Percentiles rank a stretch among this genome's conserved stretches.
phyloP scores from a whole-genome alignment of 768 basidiomycete genomes.

The Mycena haematopus region DNA sequence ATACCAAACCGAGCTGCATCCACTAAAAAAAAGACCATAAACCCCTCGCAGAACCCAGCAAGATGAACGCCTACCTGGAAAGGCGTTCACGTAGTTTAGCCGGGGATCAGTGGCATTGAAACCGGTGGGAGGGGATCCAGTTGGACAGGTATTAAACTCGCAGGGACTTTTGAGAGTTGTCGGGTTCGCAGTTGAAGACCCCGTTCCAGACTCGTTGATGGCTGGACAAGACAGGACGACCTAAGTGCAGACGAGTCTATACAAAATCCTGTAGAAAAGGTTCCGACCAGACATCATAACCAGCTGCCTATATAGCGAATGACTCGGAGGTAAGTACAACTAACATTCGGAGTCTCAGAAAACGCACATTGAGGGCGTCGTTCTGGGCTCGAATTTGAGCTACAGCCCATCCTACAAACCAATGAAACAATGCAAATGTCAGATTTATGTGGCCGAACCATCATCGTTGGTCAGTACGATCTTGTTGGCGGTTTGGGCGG shows the following conservation, averaged over 20 bases:
- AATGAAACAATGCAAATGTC: no score
- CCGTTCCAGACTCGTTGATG: slow-evolving; percentile 52
- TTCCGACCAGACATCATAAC: slow-evolving; percentile 42
- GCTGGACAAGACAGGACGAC: slow-evolving; percentile 56
- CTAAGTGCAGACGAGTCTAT: slow-evolving; percentile 31
- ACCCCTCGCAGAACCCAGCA: neutral
- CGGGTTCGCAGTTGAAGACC: slow-evolving; percentile 47
- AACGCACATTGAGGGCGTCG: slow-evolving; percentile 38
- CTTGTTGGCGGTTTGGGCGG: slow-evolving; percentile 25
- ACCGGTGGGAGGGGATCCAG: slow-evolving; percentile 51
- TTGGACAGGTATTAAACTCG: slow-evolving; percentile 54
- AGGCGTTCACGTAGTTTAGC: slow-evolving; percentile 46
- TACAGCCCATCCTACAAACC: slow-evolving; percentile 45
- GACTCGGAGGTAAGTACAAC: neutral
- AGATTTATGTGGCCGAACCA: slow-evolving; percentile 22
- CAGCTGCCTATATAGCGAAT: slow-evolving; percentile 37
- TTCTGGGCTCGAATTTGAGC: slow-evolving; percentile 52
- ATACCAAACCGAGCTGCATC: slow-evolving; percentile 49
- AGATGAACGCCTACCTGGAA: slow-evolving; percentile 35
- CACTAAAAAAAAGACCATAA: slow-evolving; percentile 27
- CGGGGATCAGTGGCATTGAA: slow-evolving; percentile 45
- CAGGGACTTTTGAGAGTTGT: slow-evolving; percentile 43
- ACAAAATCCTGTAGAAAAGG: neutral
- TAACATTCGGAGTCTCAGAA: neutral
- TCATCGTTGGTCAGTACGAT: slow-evolving; percentile 45